phyloP scores from a whole-genome alignment of 2,329 filamentous ascomycete species.

The Grosmannia huntii region DNA sequence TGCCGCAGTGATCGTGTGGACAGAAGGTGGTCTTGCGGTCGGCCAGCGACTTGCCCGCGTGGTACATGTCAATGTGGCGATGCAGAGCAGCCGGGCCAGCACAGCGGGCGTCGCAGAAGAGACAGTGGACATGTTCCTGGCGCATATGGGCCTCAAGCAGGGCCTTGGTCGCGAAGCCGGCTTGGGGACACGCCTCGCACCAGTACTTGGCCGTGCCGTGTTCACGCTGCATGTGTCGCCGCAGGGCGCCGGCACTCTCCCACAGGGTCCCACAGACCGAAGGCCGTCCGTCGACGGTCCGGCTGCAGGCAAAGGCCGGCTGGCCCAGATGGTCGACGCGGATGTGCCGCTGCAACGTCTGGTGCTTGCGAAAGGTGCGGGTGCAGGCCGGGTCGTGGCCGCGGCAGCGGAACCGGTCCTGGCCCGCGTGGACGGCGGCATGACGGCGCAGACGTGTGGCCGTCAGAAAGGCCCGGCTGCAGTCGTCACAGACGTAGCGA shows the following conservation, averaged over 20 bases:
- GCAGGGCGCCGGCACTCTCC: conserved; percentile 58
- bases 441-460: conserved; percentile 67
- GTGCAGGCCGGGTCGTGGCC: conserved; percentile 56
- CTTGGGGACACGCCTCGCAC: conserved; percentile 56
- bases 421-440: conserved; percentile 62
- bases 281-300: conserved; percentile 18
- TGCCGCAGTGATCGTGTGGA: conserved; percentile 53
- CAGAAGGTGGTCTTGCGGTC: conserved; percentile 57
- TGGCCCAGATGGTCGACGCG: conserved; percentile 60
- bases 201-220: conserved; percentile 62
- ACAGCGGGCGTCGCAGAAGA: conserved; percentile 59
- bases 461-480: conserved; percentile 71
- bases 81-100: conserved; percentile 55
- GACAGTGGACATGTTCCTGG: conserved; percentile 61
- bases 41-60: conserved; percentile 49
- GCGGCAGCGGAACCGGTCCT: conserved; percentile 62
- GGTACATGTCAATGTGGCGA: conserved; percentile 65
- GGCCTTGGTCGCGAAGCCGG: conserved; percentile 59
- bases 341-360: conserved; percentile 74
- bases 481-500: conserved; percentile 61
- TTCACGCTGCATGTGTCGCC: conserved; percentile 54
- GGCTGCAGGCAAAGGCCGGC: conserved; percentile 58
- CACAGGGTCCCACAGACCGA: conserved; percentile 52
- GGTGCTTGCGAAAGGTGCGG: conserved; percentile 74
- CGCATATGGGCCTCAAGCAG: conserved; percentile 63